Evolutionary conservation across 2,329 filamentous ascomycete species (phyloP).

Genomic region (Trichoderma lentiforme): DNA sequence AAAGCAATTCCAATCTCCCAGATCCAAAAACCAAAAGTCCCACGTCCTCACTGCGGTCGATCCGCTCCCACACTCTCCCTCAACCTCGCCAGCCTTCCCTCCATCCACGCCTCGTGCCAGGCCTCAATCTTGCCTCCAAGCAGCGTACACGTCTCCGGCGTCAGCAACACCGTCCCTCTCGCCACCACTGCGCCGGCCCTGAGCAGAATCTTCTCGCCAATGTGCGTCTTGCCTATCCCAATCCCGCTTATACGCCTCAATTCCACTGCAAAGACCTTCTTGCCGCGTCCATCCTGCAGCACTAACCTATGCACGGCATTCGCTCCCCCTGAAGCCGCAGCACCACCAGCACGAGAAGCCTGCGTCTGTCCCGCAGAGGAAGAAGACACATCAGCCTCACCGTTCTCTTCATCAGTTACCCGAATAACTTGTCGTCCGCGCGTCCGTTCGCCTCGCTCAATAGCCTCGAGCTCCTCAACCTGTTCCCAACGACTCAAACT

Average conservation of each 20-base stretch:
- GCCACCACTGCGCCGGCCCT: slow-evolving; percentile 62
- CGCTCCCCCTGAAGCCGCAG: slow-evolving; percentile 29
- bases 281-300: slow-evolving; percentile 74
- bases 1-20: neutral
- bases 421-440: slow-evolving; percentile 80
- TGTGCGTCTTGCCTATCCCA: slow-evolving; percentile 59
- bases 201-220: slow-evolving; percentile 80
- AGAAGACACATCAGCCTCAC: slow-evolving; percentile 48
- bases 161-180: slow-evolving; percentile 75
- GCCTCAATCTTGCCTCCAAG: slow-evolving; percentile 85
- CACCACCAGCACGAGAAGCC: slow-evolving; percentile 16
- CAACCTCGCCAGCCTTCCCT: slow-evolving; percentile 66
- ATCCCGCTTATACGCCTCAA: slow-evolving; percentile 63
- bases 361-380: neutral
- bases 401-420: slow-evolving; percentile 32
- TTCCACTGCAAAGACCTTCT: slow-evolving; percentile 70
- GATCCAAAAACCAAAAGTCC: neutral
- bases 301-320: slow-evolving; percentile 73
- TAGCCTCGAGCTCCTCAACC: slow-evolving; percentile 73
- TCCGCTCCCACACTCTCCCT: slow-evolving; percentile 53
- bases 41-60: slow-evolving; percentile 10
- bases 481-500: slow-evolving; percentile 79
- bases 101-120: slow-evolving; percentile 75
- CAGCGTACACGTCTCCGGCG: slow-evolving; percentile 63
- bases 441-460: slow-evolving; percentile 68